Conservation (phyloP, 352 stramenopile genomes). For the Achlya hypogyna region DNA sequence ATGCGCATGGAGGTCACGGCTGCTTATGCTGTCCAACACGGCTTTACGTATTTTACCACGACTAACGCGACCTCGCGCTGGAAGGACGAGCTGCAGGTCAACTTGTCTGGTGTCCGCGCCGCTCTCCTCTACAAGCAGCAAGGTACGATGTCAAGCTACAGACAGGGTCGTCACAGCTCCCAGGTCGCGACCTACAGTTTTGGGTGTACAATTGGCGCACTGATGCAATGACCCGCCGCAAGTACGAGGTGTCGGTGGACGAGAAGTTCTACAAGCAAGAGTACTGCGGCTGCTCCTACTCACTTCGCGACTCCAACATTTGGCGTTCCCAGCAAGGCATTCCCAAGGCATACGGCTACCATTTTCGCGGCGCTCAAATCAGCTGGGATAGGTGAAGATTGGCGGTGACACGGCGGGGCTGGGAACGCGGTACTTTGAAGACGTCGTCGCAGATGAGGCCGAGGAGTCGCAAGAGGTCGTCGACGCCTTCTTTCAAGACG, state of each 20-base stretch:
- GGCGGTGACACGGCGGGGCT: constrained; percentile 31
- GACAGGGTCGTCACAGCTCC: too few relatives aligned
- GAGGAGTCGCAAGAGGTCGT: constrained; percentile 50
- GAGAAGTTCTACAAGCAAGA: constrained; percentile 54
- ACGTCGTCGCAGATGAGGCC: constrained; percentile 34
- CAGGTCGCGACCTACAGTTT: constrained; percentile 22
- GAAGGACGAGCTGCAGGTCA: constrained; percentile 43
- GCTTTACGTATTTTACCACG: constrained; percentile 40
- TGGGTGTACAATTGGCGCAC: constrained; percentile 35
- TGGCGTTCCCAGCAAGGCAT: constrained; percentile 40
- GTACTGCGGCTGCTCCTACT: constrained; percentile 48
- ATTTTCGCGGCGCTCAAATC: not conserved
- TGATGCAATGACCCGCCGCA: constrained; percentile 40
- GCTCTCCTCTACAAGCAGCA: constrained; percentile 24
- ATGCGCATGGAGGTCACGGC: constrained; percentile 47
- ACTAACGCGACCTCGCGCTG: constrained; percentile 40
- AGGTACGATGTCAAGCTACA: not conserved
- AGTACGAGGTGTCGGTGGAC: constrained; percentile 36
- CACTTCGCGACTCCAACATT: constrained; percentile 36
- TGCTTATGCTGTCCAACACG: constrained; percentile 35
- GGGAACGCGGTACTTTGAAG: constrained; percentile 36
- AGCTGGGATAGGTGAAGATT: constrained; percentile 27
- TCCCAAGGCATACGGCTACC: constrained; percentile 16
- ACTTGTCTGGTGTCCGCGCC: constrained; percentile 26
- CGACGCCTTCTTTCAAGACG: constrained; percentile 43